Percentiles rank a stretch among this genome's conserved stretches.
Conservation (phyloP, 768 basidiomycete genomes). For the Trichaptum fuscoviolaceum region DNA sequence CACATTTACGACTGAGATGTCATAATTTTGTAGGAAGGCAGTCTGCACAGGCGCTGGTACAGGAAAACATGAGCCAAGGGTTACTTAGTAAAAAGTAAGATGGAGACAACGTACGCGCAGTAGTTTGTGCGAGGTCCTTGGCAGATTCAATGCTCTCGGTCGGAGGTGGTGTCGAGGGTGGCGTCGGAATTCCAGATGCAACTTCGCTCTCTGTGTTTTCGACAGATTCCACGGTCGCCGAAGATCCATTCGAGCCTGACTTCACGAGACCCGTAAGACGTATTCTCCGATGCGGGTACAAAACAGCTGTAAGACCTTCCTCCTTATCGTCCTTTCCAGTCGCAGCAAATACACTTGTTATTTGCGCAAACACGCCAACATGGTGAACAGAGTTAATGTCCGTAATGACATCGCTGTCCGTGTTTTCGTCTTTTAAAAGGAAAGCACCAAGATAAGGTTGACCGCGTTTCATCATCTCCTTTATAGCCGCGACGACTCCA, state of each 20-base stretch:
- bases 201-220: conserved; percentile 15
- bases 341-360: conserved; percentile 85
- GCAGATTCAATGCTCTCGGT: conserved; percentile 10
- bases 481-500: conserved; percentile 86
- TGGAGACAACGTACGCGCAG: neutral
- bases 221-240: conserved; percentile 30
- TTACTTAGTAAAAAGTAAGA: conserved; percentile 1
- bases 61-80: conserved; percentile 9
- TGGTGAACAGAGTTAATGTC: conserved; percentile 83
- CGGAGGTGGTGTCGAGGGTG: conserved; percentile 23
- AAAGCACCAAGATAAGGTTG: conserved; percentile 98
- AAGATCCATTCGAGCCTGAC: conserved; percentile 38
- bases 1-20: conserved; percentile 84
- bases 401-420: conserved; percentile 90
- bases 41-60: conserved; percentile 64
- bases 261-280: conserved; percentile 84
- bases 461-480: conserved; percentile 94
- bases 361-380: conserved; percentile 96
- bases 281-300: conserved; percentile 91
- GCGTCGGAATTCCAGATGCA: conserved; percentile 23
- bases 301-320: conserved; percentile 88
- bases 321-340: conserved; percentile 54
- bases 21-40: conserved; percentile 74
- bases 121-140: conserved; percentile 5
- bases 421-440: conserved; percentile 88